phyloP scores from a whole-genome alignment of 2,329 filamentous ascomycete species.

The Aspergillus pseudotamarii region DNA sequence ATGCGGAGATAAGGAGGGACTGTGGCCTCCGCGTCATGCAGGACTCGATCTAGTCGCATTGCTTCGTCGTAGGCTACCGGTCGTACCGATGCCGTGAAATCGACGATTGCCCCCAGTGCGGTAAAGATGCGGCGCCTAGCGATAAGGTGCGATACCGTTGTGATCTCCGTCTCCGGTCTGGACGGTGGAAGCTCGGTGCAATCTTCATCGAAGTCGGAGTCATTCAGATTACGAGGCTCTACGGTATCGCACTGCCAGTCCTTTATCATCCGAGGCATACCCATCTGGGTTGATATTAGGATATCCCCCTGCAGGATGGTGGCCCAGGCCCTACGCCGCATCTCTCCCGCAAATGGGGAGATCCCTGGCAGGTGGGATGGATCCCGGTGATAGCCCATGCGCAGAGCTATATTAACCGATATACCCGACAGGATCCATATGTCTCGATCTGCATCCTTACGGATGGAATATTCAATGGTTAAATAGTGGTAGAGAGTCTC shows the following conservation, averaged over 20 bases:
- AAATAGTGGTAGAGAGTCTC: constrained; percentile 60
- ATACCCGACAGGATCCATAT: constrained; percentile 57
- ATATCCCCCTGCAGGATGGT: constrained; percentile 57
- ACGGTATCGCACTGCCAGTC: constrained; percentile 61
- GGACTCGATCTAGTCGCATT: constrained; percentile 30
- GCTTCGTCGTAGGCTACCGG: constrained; percentile 32
- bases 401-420: constrained; percentile 60
- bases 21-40: constrained; percentile 26
- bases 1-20: constrained; percentile 18
- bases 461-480: constrained; percentile 56
- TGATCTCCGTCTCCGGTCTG: constrained; percentile 57
- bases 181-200: constrained; percentile 53
- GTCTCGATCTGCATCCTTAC: constrained; percentile 56
- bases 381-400: constrained; percentile 63
- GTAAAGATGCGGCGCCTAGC: constrained; percentile 34
- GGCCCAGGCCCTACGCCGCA: constrained; percentile 45
- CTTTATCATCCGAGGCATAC: constrained; percentile 62
- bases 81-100: constrained; percentile 31
- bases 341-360: constrained; percentile 58
- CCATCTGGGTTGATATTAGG: constrained; percentile 63
- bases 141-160: constrained; percentile 41
- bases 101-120: constrained; percentile 34
- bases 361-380: constrained; percentile 55
- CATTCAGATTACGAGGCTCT: constrained; percentile 59
- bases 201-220: constrained; percentile 60